Evolutionary conservation across 352 stramenopile genomes (phyloP).

Genomic region (Paralagenidium karlingii): DNA sequence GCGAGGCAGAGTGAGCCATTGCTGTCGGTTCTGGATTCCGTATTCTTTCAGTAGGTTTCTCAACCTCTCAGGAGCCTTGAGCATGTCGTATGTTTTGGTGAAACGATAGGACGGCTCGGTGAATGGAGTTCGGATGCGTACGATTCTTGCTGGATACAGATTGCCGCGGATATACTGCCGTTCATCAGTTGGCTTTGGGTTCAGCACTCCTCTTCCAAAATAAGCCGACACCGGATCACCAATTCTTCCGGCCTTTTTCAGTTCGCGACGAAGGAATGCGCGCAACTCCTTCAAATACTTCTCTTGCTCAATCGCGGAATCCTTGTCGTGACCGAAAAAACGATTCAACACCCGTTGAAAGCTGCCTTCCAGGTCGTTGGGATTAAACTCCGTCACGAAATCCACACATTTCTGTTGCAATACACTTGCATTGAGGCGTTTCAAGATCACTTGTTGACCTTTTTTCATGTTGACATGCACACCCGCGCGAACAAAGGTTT

Average conservation of each 20-base stretch:
- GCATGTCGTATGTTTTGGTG: slow-evolving; percentile 25
- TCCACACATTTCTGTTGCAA: slow-evolving; percentile 52
- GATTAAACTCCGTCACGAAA: slow-evolving; percentile 37
- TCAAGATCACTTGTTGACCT: slow-evolving; percentile 40
- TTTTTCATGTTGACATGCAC: slow-evolving; percentile 33
- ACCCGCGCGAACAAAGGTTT: slow-evolving; percentile 26
- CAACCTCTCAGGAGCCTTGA: no score
- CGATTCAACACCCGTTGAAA: slow-evolving; percentile 56
- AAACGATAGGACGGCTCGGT: slow-evolving; percentile 28
- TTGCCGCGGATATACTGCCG: slow-evolving; percentile 26
- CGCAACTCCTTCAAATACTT: slow-evolving; percentile 22
- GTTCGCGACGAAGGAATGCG: slow-evolving; percentile 25
- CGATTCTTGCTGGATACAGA: slow-evolving; percentile 35
- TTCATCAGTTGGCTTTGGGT: slow-evolving; percentile 25
- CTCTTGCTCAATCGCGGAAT: slow-evolving; percentile 23
- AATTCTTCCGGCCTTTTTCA: slow-evolving; percentile 35
- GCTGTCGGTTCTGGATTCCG: slow-evolving; percentile 30
- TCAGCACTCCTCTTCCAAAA: slow-evolving; percentile 32
- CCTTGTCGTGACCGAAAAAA: slow-evolving; percentile 33
- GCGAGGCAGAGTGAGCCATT: slow-evolving; percentile 32
- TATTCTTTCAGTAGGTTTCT: slow-evolving; percentile 26
- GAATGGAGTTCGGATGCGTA: slow-evolving; percentile 41
- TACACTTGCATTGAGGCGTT: slow-evolving; percentile 32
- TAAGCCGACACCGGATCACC: slow-evolving; percentile 45
- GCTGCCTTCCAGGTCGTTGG: slow-evolving; percentile 49